Evolutionary conservation across 2,329 filamentous ascomycete species (phyloP).

Genomic region (Phyllosticta capitalensis): DNA sequence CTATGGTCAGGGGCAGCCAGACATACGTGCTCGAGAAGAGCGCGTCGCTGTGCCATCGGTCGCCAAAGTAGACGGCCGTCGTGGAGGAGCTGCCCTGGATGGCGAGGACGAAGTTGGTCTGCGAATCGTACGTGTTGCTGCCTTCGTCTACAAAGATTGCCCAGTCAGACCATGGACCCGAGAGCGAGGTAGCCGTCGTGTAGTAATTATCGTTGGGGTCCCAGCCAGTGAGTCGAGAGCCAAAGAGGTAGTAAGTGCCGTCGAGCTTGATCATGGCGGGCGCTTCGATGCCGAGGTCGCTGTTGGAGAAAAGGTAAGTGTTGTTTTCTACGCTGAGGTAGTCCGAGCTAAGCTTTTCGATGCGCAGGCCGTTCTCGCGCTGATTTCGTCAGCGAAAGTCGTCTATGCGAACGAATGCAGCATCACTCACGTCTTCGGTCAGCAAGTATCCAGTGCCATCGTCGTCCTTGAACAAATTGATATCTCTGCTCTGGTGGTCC

Average conservation of each 20-base stretch:
- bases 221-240: conserved; percentile 36
- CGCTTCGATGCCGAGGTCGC: conserved; percentile 41
- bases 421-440: conserved; percentile 48
- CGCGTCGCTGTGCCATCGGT: conserved; percentile 55
- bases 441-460: conserved; percentile 52
- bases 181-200: conserved; percentile 47
- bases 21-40: conserved; percentile 53
- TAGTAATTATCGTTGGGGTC: conserved; percentile 57
- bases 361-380: conserved; percentile 49
- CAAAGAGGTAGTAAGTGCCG: conserved; percentile 57
- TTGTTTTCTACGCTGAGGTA: conserved; percentile 41
- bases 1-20: conserved; percentile 52
- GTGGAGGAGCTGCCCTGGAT: conserved; percentile 22
- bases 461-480: conserved; percentile 53
- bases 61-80: conserved; percentile 53
- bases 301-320: conserved; percentile 44
- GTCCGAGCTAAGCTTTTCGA: conserved; percentile 47
- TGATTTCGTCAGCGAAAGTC: conserved; percentile 18
- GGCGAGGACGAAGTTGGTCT: conserved; percentile 51
- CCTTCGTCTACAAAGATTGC: conserved; percentile 48
- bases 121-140: conserved; percentile 49
- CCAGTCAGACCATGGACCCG: conserved; percentile 54
- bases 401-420: background rate
- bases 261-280: conserved; percentile 54
- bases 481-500: conserved; percentile 46